Evolutionary conservation across 352 stramenopile genomes (phyloP).

Genomic region (Phytophthora rubi): DNA sequence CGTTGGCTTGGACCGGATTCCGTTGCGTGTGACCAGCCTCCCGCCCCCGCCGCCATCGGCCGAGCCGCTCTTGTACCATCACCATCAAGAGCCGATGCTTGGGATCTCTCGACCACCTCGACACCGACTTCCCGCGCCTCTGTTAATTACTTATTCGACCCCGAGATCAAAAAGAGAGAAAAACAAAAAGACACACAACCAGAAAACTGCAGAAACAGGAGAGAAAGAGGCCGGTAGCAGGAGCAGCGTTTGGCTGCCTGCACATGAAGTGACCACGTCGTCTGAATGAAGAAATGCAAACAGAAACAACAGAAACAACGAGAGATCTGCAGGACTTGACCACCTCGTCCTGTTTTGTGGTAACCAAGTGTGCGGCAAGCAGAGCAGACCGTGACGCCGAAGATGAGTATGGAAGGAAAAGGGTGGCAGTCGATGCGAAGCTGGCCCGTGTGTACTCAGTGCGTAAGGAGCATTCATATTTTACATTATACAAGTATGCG

Average conservation of each 20-base stretch:
- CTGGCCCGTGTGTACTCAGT: conserved; percentile 8
- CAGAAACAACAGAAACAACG: conserved; percentile 33
- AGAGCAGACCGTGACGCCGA: conserved; percentile 8
- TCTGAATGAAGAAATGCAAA: conserved; percentile 37
- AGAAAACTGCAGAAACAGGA: conserved; percentile 35
- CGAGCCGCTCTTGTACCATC: conserved; percentile 51
- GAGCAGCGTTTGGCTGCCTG: conserved; percentile 25
- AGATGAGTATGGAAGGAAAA: background rate
- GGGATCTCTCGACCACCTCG: conserved; percentile 31
- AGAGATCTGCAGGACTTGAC: conserved; percentile 3
- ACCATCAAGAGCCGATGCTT: conserved; percentile 47
- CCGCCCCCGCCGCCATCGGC: conserved; percentile 32
- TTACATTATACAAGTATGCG: conserved; percentile 45
- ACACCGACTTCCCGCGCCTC: conserved; percentile 31
- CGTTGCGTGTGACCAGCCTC: conserved; percentile 22
- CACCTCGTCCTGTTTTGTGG: too few relatives aligned
- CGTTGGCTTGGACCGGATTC: conserved; percentile 28
- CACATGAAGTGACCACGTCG: conserved; percentile 37
- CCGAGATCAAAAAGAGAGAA: conserved; percentile 18
- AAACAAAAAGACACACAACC: conserved; percentile 9
- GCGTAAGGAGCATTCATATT: conserved; percentile 41
- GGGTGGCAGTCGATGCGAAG: too few relatives aligned
- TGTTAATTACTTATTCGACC: conserved; percentile 43
- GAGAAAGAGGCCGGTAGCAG: conserved; percentile 29
- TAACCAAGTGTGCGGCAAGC: too few relatives aligned